A percentile compares a stretch with the other conserved stretches of the same genome.
phyloP scores from a whole-genome alignment of 257 asterid genomes.

The Solanum habrochaites region DNA sequence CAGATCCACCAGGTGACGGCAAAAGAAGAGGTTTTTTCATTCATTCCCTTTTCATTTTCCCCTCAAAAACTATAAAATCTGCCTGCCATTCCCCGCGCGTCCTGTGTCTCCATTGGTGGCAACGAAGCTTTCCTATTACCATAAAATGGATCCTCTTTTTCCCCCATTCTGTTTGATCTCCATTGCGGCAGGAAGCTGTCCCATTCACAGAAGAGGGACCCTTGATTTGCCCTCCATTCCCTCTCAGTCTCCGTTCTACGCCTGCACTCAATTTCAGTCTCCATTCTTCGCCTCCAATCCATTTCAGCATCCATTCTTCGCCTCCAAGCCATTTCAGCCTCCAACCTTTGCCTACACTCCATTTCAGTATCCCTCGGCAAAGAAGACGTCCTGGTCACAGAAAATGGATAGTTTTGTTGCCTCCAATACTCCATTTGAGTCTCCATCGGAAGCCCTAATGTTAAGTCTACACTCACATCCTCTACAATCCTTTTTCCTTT shows the following conservation, averaged over 20 bases:
- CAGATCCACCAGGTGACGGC: slow-evolving; percentile 33
- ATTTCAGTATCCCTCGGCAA: background rate
- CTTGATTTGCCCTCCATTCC: slow-evolving; percentile 58
- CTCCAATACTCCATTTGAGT: no score
- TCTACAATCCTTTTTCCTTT: no score
- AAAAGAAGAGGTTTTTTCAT: background rate
- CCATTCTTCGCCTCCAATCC: no score
- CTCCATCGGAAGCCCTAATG: no score
- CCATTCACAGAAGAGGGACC: background rate
- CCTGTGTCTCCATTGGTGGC: background rate
- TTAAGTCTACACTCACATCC: no score
- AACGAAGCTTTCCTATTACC: background rate
- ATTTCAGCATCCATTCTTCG: no score
- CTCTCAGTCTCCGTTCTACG: slow-evolving; percentile 17
- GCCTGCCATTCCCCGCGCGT: slow-evolving; percentile 2
- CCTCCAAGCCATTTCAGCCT: no score
- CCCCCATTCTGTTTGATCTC: background rate
- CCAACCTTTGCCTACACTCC: no score
- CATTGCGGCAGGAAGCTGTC: background rate
- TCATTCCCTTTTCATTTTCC: no score
- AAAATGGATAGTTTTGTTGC: no score
- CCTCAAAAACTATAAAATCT: no score
- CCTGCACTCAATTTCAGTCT: no score
- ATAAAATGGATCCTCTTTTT: background rate
- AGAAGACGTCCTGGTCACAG: slow-evolving; percentile 21